Percentiles rank a stretch among this genome's conserved stretches.
Conservation (phyloP, 164 flowering plant genomes). For the Stephania yunnanensis region DNA sequence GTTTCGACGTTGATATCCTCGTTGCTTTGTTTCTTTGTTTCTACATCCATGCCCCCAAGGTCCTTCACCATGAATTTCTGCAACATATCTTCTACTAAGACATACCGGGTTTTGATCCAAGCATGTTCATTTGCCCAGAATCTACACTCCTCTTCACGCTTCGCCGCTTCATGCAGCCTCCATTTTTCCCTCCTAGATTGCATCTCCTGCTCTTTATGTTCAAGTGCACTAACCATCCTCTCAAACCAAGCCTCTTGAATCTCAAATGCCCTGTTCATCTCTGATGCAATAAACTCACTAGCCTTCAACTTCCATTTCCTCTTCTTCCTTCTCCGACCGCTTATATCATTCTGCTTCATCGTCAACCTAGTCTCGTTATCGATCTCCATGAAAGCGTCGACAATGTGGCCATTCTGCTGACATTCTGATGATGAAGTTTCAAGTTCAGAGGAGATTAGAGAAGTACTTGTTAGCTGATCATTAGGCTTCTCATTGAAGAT, state of each 20-base stretch:
- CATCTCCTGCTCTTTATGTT: constrained; percentile 69
- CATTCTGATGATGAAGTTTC: constrained; percentile 47
- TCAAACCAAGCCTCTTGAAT: constrained; percentile 86
- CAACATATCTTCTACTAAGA: constrained; percentile 60
- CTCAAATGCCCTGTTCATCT: constrained; percentile 75
- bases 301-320: constrained; percentile 73
- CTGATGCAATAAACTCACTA: constrained; percentile 57
- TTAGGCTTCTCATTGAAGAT: constrained; percentile 27
- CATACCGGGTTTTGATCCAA: constrained; percentile 77
- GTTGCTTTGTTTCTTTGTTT: constrained; percentile 31
- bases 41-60: constrained; percentile 29
- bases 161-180: constrained; percentile 55
- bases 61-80: constrained; percentile 42
- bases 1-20: constrained; percentile 42
- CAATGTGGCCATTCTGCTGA: constrained; percentile 24
- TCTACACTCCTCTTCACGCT: constrained; percentile 53
- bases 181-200: constrained; percentile 63
- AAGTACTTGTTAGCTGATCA: constrained; percentile 45
- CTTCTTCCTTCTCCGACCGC: constrained; percentile 20
- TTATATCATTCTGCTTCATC: constrained; percentile 16
- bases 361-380: constrained; percentile 12
- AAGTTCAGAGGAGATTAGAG: constrained; percentile 53
- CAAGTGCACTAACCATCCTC: constrained; percentile 61
- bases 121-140: constrained; percentile 77
- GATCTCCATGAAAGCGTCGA: constrained; percentile 14